A percentile compares a stretch with the other conserved stretches of the same genome.
These are phyloP conservation scores for Geranomyces michiganensis DNA, from an alignment of 192 early-diverging fungal genomes.

Conservation along the genomic window DNA sequence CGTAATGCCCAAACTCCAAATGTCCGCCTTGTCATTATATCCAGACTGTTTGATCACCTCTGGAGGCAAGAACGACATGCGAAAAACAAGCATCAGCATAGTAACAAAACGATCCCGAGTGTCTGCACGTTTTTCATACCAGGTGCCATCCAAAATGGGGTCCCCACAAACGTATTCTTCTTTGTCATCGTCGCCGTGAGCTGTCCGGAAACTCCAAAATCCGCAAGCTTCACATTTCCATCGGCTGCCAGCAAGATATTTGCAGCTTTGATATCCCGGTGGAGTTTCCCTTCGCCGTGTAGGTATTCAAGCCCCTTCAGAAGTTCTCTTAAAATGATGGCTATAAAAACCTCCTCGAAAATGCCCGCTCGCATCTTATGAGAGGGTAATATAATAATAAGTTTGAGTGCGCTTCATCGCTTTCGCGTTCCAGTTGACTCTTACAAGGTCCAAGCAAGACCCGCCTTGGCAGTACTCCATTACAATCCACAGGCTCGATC, in stretches of 20 bases:
- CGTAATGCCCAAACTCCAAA: conserved; percentile 97
- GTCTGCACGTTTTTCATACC: conserved; percentile 12
- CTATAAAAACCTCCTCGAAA: conserved; percentile 87
- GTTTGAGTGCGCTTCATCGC: conserved; percentile 6
- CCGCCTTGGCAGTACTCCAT: conserved; percentile 98
- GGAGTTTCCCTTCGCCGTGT: conserved; percentile 83
- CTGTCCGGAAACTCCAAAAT: conserved; percentile 98
- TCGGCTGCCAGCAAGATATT: conserved; percentile 76
- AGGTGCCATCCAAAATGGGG: conserved; percentile 69
- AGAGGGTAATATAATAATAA: background rate
- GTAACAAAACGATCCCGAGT: background rate
- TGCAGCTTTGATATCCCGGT: conserved; percentile 92
- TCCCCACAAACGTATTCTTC: conserved; percentile 97
- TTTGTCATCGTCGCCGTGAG: conserved; percentile 88
- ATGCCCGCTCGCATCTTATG: conserved; percentile 81
- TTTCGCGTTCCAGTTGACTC: background rate
- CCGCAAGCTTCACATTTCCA: conserved; percentile 92
- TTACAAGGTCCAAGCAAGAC: conserved; percentile 88
- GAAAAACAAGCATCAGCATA: background rate
- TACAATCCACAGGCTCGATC: conserved; percentile 92
- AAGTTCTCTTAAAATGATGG: conserved; percentile 88
- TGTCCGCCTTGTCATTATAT: conserved; percentile 95
- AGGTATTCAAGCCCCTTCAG: conserved; percentile 90
- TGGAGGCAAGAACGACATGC: background rate
- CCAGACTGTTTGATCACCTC: conserved; percentile 94